Evolutionary conservation across 345 rosid genomes (phyloP), one percentile per base, ranked within the genome.

Genomic region (Viola odorata): DNA sequence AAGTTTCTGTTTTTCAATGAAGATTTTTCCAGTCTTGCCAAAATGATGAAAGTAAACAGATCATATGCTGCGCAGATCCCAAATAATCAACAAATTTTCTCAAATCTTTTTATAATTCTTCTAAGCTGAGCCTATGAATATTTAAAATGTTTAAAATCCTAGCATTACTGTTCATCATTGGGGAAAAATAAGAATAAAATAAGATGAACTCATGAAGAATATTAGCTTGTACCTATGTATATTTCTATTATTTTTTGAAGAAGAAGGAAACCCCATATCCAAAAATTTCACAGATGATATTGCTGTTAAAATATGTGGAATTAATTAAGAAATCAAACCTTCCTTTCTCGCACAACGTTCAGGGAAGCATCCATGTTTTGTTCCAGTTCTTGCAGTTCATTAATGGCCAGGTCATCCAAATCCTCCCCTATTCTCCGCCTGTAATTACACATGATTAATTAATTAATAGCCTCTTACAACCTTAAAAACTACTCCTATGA

Each of bases 341-440:
- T 81, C 71, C 81, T 61, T 7, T 67, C 72, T 13, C 89, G 84
- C 14, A 84, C 51, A 11, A 37, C 56, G 15, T 63, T 42, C 45
- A 71, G 56, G n/a, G 84, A 49, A 54, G 71, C 39, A 45, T 57
- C 62, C 80, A 81, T 73, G 5, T 59, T 67, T 44, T 61, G 69
- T 69, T 81, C 89, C 50, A 84, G 86, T 62, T 51, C 36, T 14
- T 70, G 70, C 66, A 79, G 76, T 14, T 84, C 77, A 52, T 79
- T 52, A 12, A 75, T 45, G 63, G 57, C 64, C 41, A 81, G 37
- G 53, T 75, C 77, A 8, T 71, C 53, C 67, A 84, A 57, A 57
- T 79, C 86, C 60, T 78, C 84, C 41, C 89, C 89, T 61, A 71
- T 66, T 44, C 82, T 81, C 50, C 77, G 86, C 78, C 89, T 84